Percentiles rank a stretch among this genome's conserved stretches.
phyloP scores from a whole-genome alignment of 176 grass and related monocot species.

The bread wheat (Triticum aestivum) region DNA sequence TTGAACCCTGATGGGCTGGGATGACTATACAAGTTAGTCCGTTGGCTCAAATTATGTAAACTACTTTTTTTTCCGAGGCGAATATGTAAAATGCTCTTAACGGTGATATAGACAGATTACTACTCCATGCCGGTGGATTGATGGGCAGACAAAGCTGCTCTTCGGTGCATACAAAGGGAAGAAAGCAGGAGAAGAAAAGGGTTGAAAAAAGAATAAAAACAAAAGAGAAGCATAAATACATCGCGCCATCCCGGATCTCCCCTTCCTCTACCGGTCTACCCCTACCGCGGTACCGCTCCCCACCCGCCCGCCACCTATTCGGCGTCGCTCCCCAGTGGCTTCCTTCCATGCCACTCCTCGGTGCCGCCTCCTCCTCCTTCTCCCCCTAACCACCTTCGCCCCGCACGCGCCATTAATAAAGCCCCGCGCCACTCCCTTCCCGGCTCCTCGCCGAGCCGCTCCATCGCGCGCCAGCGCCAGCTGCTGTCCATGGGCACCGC shows the following conservation, averaged over 20 bases:
- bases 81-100: not conserved
- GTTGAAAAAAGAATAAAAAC: not conserved
- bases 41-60: too few relatives aligned
- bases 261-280: not conserved
- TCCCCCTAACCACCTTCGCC: not conserved
- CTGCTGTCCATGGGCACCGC: slow-evolving; percentile 43
- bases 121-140: not conserved
- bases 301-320: slow-evolving; percentile 29
- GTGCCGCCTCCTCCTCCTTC: not conserved
- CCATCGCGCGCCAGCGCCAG: not conserved
- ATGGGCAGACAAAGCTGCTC: slow-evolving; percentile 5
- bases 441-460: not conserved
- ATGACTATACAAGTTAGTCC: too few relatives aligned
- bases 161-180: not conserved
- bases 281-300: not conserved
- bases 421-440: not conserved
- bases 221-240: slow-evolving; percentile 24
- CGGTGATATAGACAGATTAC: not conserved
- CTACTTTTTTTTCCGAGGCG: too few relatives aligned
- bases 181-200: not conserved
- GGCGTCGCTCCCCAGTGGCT: slow-evolving; percentile 13
- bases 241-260: not conserved
- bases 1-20: too few relatives aligned
- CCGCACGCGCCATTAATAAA: slow-evolving; percentile 32
- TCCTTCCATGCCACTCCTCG: slow-evolving; percentile 45